Evolutionary conservation across 2,329 filamentous ascomycete genomes (phyloP), one percentile per base, ranked within the genome.

Genomic region (Camillea tinctor): DNA sequence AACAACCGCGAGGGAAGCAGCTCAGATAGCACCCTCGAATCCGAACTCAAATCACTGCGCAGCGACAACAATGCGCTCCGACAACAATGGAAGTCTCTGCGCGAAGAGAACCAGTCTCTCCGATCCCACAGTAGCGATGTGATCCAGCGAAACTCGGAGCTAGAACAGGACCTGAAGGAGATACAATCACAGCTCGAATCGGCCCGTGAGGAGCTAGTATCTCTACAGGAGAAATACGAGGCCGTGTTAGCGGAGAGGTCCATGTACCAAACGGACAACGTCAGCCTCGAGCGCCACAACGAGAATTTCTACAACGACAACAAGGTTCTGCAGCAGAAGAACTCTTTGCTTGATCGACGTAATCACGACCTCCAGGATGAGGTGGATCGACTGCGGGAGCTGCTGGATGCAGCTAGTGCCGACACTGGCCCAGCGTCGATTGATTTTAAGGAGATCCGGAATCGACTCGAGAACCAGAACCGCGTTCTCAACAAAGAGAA

Each of bases 231-330:
- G 8, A 67, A 72, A 44, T 67, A 66, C 52, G 59, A 68, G 11
- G 21, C 56, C 17, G 40, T 70, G 48, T 21, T 59, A 13, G 64
- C 68, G 61, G 80, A 84, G 62, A 82, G 79, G 66, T 69, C 69
- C 2, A 69, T 77, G 8, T 72, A 84, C n/a, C 75, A 76, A 44
- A 74, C 83, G 63, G 82, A 85, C 65, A 82, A 84, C 60, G 73
- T 78, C 36, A 81, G 79, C 64, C 77, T 84, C 21, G 81, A 82
- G 56, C 80, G 79, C 44, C 80, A 83, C 68, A 84, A 84, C 60
- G 81, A 84, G 54, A 80, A 79, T 61, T 84, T 83, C 66, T 84
- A 81, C 64, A 79, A 74, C 58, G 81, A 84, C 67, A 84, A 82
- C 73, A 69, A 70, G 49, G 56, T 61, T 51, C 65, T 72, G 15